Conservation (phyloP, 1,284 basidiomycete genomes). For the Austroboletus niveus region DNA sequence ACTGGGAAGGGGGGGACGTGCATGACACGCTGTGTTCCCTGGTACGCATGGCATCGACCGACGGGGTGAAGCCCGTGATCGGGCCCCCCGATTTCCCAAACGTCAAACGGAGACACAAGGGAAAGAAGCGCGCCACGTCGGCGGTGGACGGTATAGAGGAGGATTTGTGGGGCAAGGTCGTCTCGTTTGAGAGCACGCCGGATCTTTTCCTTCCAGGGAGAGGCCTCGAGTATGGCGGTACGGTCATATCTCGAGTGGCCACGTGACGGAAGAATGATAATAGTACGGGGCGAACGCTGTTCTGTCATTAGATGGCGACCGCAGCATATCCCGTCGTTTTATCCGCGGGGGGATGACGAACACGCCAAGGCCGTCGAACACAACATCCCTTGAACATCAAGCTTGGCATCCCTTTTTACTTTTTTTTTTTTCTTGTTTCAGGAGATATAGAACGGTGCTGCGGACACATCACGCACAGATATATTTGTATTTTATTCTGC, state of each 20-base stretch:
- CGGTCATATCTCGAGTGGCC: conserved; percentile 32
- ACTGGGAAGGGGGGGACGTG: conserved; percentile 76
- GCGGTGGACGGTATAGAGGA: conserved; percentile 25
- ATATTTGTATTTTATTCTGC: conserved; percentile 10
- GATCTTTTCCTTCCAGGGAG: conserved; percentile 34
- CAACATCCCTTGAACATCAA: background rate
- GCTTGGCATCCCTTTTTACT: background rate
- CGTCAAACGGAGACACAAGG: conserved; percentile 17
- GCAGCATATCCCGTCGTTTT: background rate
- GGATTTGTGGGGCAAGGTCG: conserved; percentile 22
- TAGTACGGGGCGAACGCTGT: background rate
- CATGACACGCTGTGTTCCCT: conserved; percentile 61
- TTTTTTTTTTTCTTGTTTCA: conserved; percentile 3
- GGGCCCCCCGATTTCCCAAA: conserved; percentile 25
- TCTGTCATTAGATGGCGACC: background rate
- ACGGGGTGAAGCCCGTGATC: conserved; percentile 44
- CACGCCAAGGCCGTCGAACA: background rate
- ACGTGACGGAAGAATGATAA: conserved; percentile 11
- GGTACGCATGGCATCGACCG: conserved; percentile 47
- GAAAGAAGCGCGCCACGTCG: conserved; percentile 19
- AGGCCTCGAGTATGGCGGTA: conserved; percentile 30
- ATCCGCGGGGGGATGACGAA: background rate
- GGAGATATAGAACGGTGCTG: conserved; percentile 1
- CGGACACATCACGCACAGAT: conserved; percentile 17
- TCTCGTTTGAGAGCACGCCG: conserved; percentile 43